Evolutionary conservation across 331 rosid species (phyloP), one percentile per base, ranked within the genome.

Genomic region (Quercus lobata): DNA sequence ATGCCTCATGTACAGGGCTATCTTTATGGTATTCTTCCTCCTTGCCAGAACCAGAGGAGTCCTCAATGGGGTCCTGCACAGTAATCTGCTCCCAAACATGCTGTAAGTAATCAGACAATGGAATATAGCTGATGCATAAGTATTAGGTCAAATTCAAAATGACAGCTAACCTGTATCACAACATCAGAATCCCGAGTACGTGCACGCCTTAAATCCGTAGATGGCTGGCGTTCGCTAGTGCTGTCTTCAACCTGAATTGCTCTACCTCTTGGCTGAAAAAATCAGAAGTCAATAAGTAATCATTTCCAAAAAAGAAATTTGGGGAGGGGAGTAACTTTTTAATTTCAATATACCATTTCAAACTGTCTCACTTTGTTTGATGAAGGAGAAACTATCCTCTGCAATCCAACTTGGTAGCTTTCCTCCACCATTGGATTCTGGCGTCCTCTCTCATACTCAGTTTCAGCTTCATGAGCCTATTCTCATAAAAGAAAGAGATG

Each of bases 181-280:
- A 90, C 94, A 86, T 88, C 89, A 71, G 92, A 83, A 81, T 89
- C 90, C 86, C 85, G 82, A 86, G 57, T 29, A 41, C 84, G 86
- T 62, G 94, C 89, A 75, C 83, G 89, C 78, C 83, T 83, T 56
- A 72, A 77, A 81, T 84, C 84, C 30, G 83, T 75, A 69, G 97
- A 88, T 68, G 97, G 94, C 80, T 81, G 90, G 34, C 94, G 97
- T 77, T 92, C 97, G 76, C 76, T 60, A 68, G 44, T 53, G 70
- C 90, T 78, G 70, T 87, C 85, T 80, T 88, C 92, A 62, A 92
- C 91, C 83, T 84, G 90, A 80, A 92, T 92, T 79, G 94, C 92
- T 69, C 86, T 86, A 4, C 97, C 94, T 82, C 80, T 87, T 55
- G 91, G 94, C 97, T 90, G 85, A 66, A 79, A 76, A 75, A 74